Evolutionary conservation across 495 filamentous ascomycete genomes (phyloP).

Genomic region (Talaromyces borbonicus): DNA sequence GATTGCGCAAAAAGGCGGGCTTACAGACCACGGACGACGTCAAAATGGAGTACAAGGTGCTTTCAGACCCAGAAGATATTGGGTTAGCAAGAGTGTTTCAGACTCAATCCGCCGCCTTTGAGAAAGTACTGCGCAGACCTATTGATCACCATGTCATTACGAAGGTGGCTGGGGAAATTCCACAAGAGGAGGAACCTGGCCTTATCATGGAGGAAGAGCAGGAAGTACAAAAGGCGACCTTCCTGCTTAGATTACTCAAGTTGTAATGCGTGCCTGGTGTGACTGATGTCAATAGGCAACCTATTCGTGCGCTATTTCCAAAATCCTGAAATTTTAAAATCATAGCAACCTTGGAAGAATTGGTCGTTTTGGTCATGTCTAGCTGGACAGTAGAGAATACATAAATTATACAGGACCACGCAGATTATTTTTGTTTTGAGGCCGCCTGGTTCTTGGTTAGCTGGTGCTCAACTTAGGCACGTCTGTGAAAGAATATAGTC

Average conservation of each 20-base stretch:
- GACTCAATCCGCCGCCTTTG: constrained; percentile 54
- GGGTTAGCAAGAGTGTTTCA: constrained; percentile 68
- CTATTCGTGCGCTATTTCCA: too few relatives aligned
- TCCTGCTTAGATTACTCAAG: constrained; percentile 73
- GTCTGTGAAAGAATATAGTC: constrained; percentile 13
- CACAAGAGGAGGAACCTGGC: constrained; percentile 43
- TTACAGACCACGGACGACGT: constrained; percentile 75
- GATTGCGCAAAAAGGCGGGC: constrained; percentile 72
- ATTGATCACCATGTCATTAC: constrained; percentile 64
- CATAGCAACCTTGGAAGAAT: constrained; percentile 1
- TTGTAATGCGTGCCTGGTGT: constrained; percentile 21
- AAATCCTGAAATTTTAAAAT: too few relatives aligned
- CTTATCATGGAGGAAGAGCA: constrained; percentile 80
- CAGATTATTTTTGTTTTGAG: constrained; percentile 25
- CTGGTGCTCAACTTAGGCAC: too few relatives aligned
- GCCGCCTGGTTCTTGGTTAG: constrained; percentile 25
- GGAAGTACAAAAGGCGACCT: constrained; percentile 78
- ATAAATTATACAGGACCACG: background rate
- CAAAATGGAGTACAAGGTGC: constrained; percentile 70
- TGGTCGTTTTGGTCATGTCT: constrained; percentile 1
- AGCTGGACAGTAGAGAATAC: constrained; percentile 1
- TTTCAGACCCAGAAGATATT: constrained; percentile 66
- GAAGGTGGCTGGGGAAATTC: constrained; percentile 52
- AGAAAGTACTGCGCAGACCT: constrained; percentile 70
- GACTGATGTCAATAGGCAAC: too few relatives aligned